Conservation (phyloP, 2,329 filamentous ascomycete species). For the Cercospora beticola region DNA sequence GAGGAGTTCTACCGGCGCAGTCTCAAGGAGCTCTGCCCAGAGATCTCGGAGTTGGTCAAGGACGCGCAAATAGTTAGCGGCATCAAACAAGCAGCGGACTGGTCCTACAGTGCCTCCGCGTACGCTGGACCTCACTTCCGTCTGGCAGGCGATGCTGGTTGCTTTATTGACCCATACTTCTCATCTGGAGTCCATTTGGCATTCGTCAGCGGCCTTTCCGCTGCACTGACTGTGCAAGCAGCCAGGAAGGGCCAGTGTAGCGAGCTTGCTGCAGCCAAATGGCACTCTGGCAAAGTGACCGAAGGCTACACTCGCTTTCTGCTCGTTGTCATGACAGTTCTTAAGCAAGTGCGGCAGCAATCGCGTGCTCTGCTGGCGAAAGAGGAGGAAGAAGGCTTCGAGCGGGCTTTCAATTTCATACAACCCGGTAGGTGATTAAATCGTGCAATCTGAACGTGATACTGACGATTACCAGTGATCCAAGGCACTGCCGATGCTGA, state of each 20-base stretch:
- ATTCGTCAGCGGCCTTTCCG: neutral
- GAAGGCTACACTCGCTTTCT: neutral
- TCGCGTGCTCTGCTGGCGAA: neutral
- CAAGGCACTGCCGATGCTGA: neutral
- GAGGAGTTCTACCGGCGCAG: neutral
- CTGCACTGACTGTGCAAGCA: neutral
- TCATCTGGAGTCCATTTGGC: neutral
- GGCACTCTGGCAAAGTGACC: neutral
- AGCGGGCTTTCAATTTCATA: neutral
- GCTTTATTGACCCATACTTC: neutral
- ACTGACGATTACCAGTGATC: neutral
- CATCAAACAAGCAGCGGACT: neutral
- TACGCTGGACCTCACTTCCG: neutral
- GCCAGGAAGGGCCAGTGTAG: neutral
- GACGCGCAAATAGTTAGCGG: neutral
- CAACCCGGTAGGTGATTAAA: neutral
- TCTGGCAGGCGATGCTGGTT: neutral
- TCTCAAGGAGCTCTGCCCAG: neutral
- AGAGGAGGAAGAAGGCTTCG: neutral
- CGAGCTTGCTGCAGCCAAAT: neutral
- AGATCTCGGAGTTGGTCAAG: neutral
- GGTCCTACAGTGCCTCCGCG: neutral
- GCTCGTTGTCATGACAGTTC: neutral
- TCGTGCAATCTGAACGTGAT: neutral
- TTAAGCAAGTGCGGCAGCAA: neutral